These are phyloP conservation scores for Evernia prunastri DNA, from an alignment of 495 filamentous ascomycete species.

Conservation along the genomic window DNA sequence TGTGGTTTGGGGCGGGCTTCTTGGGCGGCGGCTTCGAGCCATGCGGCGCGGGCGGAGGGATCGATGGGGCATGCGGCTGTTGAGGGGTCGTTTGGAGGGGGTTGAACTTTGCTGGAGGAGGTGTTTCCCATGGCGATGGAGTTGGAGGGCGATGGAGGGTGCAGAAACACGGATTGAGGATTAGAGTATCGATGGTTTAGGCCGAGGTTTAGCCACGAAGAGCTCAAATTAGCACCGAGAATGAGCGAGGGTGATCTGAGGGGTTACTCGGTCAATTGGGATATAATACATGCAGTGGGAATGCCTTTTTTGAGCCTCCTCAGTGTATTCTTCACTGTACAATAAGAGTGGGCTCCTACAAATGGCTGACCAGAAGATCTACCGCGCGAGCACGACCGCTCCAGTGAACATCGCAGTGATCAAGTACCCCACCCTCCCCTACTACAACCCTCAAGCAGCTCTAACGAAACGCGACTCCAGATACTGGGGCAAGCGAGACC, in stretches of 20 bases:
- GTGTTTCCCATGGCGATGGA: conserved; percentile 17
- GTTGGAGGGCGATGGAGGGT: neutral
- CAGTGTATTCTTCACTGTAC: neutral
- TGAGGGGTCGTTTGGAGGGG: conserved; percentile 29
- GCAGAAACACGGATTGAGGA: neutral
- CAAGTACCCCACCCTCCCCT: conserved; percentile 55
- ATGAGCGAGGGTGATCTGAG: neutral
- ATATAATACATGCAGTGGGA: neutral
- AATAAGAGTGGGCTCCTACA: neutral
- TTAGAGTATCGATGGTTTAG: neutral
- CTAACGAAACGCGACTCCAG: conserved; percentile 37
- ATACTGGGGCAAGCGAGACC: conserved; percentile 97
- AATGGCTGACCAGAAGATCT: conserved; percentile 47
- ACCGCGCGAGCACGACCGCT: conserved; percentile 89
- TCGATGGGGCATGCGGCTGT: conserved; percentile 73
- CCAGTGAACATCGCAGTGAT: conserved; percentile 99
- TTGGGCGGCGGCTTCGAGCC: conserved; percentile 47
- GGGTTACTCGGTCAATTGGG: neutral
- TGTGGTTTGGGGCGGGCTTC: conserved; percentile 31
- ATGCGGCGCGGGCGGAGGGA: conserved; percentile 74
- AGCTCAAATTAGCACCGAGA: neutral
- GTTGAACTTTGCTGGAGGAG: conserved; percentile 9
- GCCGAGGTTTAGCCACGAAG: neutral
- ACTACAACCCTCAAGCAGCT: conserved; percentile 16
- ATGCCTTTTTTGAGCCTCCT: neutral